These are phyloP conservation scores for Brasilioporus rufonigricans DNA, from an alignment of 768 basidiomycete genomes.

Conservation along the genomic window DNA sequence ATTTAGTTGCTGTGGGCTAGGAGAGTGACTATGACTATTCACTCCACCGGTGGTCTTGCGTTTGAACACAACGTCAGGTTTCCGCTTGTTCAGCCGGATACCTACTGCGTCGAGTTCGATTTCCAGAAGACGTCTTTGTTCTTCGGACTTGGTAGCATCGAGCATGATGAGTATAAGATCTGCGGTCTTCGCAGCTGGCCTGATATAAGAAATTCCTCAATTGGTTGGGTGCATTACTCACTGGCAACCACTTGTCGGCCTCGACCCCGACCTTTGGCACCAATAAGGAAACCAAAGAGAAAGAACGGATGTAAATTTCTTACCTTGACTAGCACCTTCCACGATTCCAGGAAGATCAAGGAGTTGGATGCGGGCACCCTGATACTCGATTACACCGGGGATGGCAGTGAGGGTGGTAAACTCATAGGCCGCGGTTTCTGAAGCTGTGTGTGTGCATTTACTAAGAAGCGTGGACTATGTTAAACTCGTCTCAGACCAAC, in stretches of 20 bases:
- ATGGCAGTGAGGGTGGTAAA: slow-evolving; percentile 96
- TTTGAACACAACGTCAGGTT: slow-evolving; percentile 95
- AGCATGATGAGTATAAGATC: slow-evolving; percentile 94
- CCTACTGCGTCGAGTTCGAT: slow-evolving; percentile 96
- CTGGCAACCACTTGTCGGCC: slow-evolving; percentile 96
- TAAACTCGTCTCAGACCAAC: slow-evolving; percentile 3
- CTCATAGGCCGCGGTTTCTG: slow-evolving; percentile 89
- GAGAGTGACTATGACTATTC: slow-evolving; percentile 26
- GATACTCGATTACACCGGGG: slow-evolving; percentile 94
- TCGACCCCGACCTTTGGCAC: slow-evolving; percentile 66
- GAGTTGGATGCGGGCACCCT: slow-evolving; percentile 91
- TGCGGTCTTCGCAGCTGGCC: slow-evolving; percentile 76
- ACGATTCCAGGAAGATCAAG: slow-evolving; percentile 96
- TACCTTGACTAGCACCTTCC: slow-evolving; percentile 83
- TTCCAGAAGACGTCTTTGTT: slow-evolving; percentile 86
- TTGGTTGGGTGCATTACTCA: slow-evolving; percentile 28
- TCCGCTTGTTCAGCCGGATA: slow-evolving; percentile 85
- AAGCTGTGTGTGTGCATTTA: slow-evolving; percentile 89
- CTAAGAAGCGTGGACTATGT: slow-evolving; percentile 82
- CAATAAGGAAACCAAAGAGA: neutral
- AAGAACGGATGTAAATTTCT: neutral
- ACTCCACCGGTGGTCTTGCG: slow-evolving; percentile 91
- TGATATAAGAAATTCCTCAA: slow-evolving; percentile 7
- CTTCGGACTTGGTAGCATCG: slow-evolving; percentile 89
- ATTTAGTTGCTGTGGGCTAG: neutral